phyloP scores from a whole-genome alignment of 176 grass and related monocot species.

The Canna indica region DNA sequence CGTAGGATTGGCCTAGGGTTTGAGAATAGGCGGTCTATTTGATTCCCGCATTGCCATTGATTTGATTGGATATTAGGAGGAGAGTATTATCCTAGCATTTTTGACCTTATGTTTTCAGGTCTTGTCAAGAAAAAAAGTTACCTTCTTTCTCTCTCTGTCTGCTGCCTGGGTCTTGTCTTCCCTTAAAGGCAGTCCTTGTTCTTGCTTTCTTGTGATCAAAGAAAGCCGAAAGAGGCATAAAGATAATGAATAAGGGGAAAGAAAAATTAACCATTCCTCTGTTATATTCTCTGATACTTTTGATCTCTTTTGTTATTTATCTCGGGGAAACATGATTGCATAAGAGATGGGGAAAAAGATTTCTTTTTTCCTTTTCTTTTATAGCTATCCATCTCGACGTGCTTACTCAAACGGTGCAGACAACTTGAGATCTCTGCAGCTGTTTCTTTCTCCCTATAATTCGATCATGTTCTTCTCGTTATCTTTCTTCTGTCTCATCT shows the following conservation, averaged over 20 bases:
- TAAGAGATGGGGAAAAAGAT: background rate
- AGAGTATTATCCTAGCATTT: slow-evolving; percentile 16
- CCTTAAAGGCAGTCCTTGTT: background rate
- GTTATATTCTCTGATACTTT: background rate
- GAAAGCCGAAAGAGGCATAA: background rate
- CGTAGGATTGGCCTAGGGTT: background rate
- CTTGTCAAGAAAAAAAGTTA: slow-evolving; percentile 28
- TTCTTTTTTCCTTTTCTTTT: slow-evolving; percentile 6
- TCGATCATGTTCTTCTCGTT: background rate
- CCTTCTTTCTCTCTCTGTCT: slow-evolving; percentile 19
- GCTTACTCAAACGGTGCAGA: slow-evolving; percentile 22
- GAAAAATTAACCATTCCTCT: background rate
- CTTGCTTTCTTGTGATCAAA: background rate
- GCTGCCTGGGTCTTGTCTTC: background rate
- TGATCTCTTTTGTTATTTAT: background rate
- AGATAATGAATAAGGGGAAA: background rate
- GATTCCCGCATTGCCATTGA: background rate
- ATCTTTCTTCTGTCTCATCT: background rate
- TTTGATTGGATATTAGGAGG: slow-evolving; percentile 15
- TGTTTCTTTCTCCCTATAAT: slow-evolving; percentile 7
- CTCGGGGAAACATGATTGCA: background rate
- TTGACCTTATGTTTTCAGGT: slow-evolving; percentile 28
- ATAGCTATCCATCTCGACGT: slow-evolving; percentile 28
- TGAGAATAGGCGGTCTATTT: background rate
- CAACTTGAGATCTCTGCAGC: slow-evolving; percentile 12